These are phyloP conservation scores for Amaranthus hypochondriacus DNA, from an alignment of 148 eudicot species.

Conservation along the genomic window DNA sequence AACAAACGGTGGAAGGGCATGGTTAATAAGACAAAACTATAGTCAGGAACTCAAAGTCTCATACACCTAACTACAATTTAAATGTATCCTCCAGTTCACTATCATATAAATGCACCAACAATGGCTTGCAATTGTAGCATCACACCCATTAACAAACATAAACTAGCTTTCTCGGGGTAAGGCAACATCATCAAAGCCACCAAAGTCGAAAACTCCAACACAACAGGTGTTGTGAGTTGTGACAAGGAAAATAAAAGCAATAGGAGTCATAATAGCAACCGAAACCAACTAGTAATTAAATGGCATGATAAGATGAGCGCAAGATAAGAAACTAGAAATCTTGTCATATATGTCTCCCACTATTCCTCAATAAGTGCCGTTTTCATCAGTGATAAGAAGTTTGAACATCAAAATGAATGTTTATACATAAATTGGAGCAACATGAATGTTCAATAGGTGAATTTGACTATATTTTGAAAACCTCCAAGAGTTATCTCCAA, in stretches of 20 bases:
- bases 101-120: no score
- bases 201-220: background rate
- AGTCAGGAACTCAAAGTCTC: no score
- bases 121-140: no score
- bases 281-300: background rate
- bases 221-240: background rate
- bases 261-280: background rate
- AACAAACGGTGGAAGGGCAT: no score
- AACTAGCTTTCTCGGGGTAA: background rate
- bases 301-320: background rate
- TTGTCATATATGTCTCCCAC: background rate
- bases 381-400: background rate
- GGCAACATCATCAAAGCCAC: background rate
- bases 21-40: no score
- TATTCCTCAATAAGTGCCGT: background rate
- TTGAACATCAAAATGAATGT: background rate
- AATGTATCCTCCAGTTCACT: no score
- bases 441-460: no score
- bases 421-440: no score
- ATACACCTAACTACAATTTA: no score
- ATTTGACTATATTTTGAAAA: no score
- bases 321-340: background rate
- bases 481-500: no score
- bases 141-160: no score
- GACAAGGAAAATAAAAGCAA: background rate